A percentile compares a stretch with the other conserved stretches of the same genome.
These are phyloP conservation scores for Canariomyces notabilis DNA, from an alignment of 2,329 filamentous ascomycete genomes.

Conservation along the genomic window DNA sequence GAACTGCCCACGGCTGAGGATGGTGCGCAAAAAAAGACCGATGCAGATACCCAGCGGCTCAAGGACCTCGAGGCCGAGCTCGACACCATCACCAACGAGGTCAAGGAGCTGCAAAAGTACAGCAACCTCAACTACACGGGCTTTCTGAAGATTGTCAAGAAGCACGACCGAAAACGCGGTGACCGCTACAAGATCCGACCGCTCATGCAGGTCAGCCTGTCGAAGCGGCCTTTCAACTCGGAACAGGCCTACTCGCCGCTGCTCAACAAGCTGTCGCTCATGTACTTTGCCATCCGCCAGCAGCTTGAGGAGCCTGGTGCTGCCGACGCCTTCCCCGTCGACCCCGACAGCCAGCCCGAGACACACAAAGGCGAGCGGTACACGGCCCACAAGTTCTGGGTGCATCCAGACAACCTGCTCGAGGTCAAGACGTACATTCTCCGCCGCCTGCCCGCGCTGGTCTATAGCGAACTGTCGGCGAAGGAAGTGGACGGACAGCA, in stretches of 20 bases:
- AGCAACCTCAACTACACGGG: constrained; percentile 96
- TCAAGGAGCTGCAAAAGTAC: constrained; percentile 91
- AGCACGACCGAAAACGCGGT: constrained; percentile 92
- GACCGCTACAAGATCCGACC: constrained; percentile 82
- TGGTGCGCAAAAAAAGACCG: constrained; percentile 43
- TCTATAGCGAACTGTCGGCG: constrained; percentile 84
- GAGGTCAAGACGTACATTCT: constrained; percentile 97
- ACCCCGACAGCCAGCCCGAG: constrained; percentile 50
- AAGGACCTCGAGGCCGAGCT: constrained; percentile 73
- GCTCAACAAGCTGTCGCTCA: constrained; percentile 83
- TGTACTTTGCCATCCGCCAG: constrained; percentile 93
- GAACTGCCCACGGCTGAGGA: constrained; percentile 67
- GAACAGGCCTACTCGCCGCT: constrained; percentile 84
- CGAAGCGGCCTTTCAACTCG: constrained; percentile 89
- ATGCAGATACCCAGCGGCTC: constrained; percentile 49
- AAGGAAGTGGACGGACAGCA: constrained; percentile 75
- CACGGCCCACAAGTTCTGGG: constrained; percentile 92
- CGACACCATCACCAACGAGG: constrained; percentile 81
- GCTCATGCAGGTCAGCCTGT: constrained; percentile 82
- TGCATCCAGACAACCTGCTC: constrained; percentile 89
- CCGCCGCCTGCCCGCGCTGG: constrained; percentile 80
- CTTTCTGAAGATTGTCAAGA: constrained; percentile 97
- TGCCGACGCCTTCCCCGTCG: constrained; percentile 36
- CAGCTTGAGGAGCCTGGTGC: constrained; percentile 59
- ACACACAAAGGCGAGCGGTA: constrained; percentile 66